Evolutionary conservation across 225 moss, liverwort and hornwort genomes (phyloP), one percentile per base, ranked within the genome.

Genomic region (Marchantia paleacea): DNA sequence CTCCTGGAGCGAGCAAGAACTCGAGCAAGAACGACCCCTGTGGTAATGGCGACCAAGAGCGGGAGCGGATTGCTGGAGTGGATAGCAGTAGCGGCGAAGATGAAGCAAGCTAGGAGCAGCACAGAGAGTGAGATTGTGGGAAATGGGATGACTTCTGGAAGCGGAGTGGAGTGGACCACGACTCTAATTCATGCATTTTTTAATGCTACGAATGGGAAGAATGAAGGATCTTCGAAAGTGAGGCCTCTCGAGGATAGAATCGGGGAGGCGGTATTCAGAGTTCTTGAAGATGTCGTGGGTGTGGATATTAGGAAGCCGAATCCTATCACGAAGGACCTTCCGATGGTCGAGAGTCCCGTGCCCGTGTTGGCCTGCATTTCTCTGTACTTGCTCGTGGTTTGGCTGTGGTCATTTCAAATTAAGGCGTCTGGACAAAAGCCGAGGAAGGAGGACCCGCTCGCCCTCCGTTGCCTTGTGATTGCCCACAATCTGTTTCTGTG

Each of bases 401-500:
- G 89, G 90, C 9, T 93, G 11, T 96, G 95, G 95, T 87, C 90
- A 79, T 86, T 91, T 29, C 83, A 88, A 19, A 90, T 96, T 30
- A 86, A 80, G 80, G 84, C 88, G n/a, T 85, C 87, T 14, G 89
- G 88, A 22, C 48, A 86, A 65, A 88, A 90, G 78, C 89, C 91
- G 18, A 73, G 88, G 12, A 71, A 72, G 25, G 91, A 90, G 18
- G 95, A 93, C 52, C 92, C 95, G 2, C 53, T 80, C 71, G 87
- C 93, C 83, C 78, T 96, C 82, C 89, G 88, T 52, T 83, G 88
- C n/a, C 79, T 96, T 39, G 86, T 93, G 20, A 86, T 91, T 53
- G 75, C 53, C 50, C 95, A 96, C 82, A 96, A 96, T 81, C 85
- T 81, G 49, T 90, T 96, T 54, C 89, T 96, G 52, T 93, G 93